Base-by-base conservation (phyloP, 106 monocot species). In the Dactylorhiza incarnata region DNA sequence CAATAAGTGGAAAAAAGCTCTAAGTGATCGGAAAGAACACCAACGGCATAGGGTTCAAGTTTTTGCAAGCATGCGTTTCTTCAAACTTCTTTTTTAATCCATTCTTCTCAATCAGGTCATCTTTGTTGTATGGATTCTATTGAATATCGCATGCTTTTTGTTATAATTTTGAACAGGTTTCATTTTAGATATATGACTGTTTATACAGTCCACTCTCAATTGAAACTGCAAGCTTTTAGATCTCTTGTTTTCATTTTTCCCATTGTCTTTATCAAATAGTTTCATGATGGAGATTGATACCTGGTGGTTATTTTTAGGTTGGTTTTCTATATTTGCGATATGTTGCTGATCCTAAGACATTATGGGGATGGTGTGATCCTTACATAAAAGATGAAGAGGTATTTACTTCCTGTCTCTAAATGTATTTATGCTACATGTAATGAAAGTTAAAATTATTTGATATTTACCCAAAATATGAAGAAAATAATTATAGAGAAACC, bases 361-460 rank as follows among this genome's bases (percentile, higher is more conserved):
- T 95, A 49, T 95, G 95, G 95, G 82, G 80, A 16, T 95, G 95
- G 95, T 92, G 65, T 73, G 90, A 92, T 55, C 90, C 89, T 78
- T 95, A 90, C 71, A 66, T 95, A 51, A 92, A 90, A 82, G 95
- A 95, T 83, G 92, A 90, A 54, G 95, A 95, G 88, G 95, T 95
- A 85, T 77, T 49, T 49, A 70, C 52, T 26, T 29, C 54, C 71
- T 58, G 55, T 50, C 15, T 20, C 48, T 59, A 5, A 48, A 72
- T 37, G 37, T 37, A 37, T 37, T 37, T 37, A 37, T 37, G 37
- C 3, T 37, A 37, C 37, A 37, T 37, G 37, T 37, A 37, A 37
- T 3, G 37, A 37, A 37, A 37, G 37, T 37, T 37, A 37, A 37
- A 37, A 37, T 37, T 37, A 37, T 37, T 37, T 37, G 37, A 37